Conservation (phyloP, 257 asterid genomes). For the Sherardia arvensis region DNA sequence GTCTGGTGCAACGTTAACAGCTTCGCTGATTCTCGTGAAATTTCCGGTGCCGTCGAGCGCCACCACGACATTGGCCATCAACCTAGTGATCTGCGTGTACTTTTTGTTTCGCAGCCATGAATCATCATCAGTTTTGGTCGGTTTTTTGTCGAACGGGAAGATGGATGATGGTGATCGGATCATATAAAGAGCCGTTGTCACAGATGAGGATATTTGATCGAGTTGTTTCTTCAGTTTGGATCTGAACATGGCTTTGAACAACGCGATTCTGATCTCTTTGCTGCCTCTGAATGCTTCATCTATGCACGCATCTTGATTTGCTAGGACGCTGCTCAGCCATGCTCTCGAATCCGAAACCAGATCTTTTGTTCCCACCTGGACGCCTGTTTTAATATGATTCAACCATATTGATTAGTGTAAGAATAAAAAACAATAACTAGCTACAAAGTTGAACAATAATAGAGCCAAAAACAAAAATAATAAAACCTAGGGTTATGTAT, state of each 20-base stretch:
- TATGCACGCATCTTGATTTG: slow-evolving; percentile 46
- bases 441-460: too few relatives aligned
- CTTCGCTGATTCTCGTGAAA: slow-evolving; percentile 34
- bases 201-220: slow-evolving; percentile 23
- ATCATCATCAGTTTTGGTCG: too few relatives aligned
- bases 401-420: too few relatives aligned
- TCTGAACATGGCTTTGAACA: too few relatives aligned
- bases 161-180: background rate
- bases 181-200: slow-evolving; percentile 22
- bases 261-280: slow-evolving; percentile 8
- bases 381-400: background rate
- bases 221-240: slow-evolving; percentile 14
- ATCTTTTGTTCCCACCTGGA: slow-evolving; percentile 29
- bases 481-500: too few relatives aligned
- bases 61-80: slow-evolving; percentile 31
- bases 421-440: too few relatives aligned
- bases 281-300: slow-evolving; percentile 28
- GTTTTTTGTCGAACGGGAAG: too few relatives aligned
- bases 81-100: slow-evolving; percentile 4
- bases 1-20: slow-evolving; percentile 38
- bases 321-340: slow-evolving; percentile 47
- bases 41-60: slow-evolving; percentile 45
- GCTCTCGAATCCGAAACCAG: slow-evolving; percentile 38
- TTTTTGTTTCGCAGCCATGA: background rate
- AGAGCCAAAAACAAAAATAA: too few relatives aligned